Base-by-base conservation (phyloP, 495 filamentous ascomycete species). In the Penicillium flavigenum region DNA sequence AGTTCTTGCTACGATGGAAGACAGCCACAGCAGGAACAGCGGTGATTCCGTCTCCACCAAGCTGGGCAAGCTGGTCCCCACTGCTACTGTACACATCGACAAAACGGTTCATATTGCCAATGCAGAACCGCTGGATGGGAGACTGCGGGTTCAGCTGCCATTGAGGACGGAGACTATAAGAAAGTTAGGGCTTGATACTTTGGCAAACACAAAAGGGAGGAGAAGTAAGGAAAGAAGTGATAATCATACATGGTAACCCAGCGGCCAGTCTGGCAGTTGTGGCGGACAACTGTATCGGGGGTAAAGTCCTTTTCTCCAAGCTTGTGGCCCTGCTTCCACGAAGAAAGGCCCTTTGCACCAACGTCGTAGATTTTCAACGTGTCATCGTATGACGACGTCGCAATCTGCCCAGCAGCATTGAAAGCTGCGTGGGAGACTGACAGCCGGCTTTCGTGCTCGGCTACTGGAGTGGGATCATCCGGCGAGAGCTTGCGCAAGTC, bases 61-160 rank as follows among this genome's bases (percentile, higher is more conserved):
- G 77, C 75, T 98, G 93, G 4, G 90, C 95, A 34, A 98, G 77
- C 71, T 97, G 92, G 65, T 94, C 86, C 2, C 94, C 94, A 32
- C 83, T 77, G 10, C 80, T 75, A 12, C 85, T 86, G 70, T 87
- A 98, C 7, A 98, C 82, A 68, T 98, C 94, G 3, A 98, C 89
- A 60, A 96, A 97, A 19, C 94, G 85, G 68, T 96, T 96, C 94
- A 98, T 98, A 67, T 96, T 98, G 1, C 90, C 95, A 57, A 98
- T 93, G 44, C 86, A 91, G 71, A 98, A 90, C 47, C 90, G 88
- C 53, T 96, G 87, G 6, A 91, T 82, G 24, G 83, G 84, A 47
- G 92, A 88, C 38, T 79, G 76, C 0, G 94, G 94, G 49, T 81
- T 82, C 19, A 79, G 69, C 71, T 98, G 95, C 94, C 94, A 98